Evolutionary conservation across 2,329 filamentous ascomycete species (phyloP).

Genomic region (Amauroascus niger): DNA sequence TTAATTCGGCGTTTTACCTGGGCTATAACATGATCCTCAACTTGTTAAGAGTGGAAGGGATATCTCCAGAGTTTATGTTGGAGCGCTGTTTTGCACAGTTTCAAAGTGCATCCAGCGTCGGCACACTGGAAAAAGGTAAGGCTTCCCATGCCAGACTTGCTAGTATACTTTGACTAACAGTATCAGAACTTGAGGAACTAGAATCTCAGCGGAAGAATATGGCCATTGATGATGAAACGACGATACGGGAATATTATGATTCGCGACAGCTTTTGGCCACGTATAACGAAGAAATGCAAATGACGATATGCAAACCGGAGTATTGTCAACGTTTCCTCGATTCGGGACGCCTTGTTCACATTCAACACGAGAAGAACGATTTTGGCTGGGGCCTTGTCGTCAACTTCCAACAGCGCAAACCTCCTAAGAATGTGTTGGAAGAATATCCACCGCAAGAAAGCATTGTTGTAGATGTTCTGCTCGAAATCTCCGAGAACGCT

Average conservation of each 20-base stretch:
- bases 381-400: constrained; percentile 93
- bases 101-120: constrained; percentile 84
- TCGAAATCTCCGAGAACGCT: constrained; percentile 50
- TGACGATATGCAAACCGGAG: constrained; percentile 83
- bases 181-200: constrained; percentile 60
- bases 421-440: constrained; percentile 55
- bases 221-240: constrained; percentile 73
- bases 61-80: constrained; percentile 98
- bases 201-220: constrained; percentile 65
- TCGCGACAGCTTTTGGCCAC: constrained; percentile 72
- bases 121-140: constrained; percentile 61
- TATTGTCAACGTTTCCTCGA: constrained; percentile 79
- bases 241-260: constrained; percentile 89
- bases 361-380: constrained; percentile 69
- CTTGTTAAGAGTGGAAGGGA: constrained; percentile 93
- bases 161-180: constrained; percentile 22
- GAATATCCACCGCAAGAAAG: constrained; percentile 65
- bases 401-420: constrained; percentile 57
- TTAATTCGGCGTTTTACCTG: constrained; percentile 95
- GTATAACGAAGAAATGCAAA: constrained; percentile 80
- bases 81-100: constrained; percentile 97
- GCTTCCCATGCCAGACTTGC: constrained; percentile 4
- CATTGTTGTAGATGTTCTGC: constrained; percentile 71
- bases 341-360: constrained; percentile 73
- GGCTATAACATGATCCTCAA: constrained; percentile 99